Evolutionary conservation across 2,329 filamentous ascomycete genomes (phyloP).

Genomic region (Aspergillaceae sp.): DNA sequence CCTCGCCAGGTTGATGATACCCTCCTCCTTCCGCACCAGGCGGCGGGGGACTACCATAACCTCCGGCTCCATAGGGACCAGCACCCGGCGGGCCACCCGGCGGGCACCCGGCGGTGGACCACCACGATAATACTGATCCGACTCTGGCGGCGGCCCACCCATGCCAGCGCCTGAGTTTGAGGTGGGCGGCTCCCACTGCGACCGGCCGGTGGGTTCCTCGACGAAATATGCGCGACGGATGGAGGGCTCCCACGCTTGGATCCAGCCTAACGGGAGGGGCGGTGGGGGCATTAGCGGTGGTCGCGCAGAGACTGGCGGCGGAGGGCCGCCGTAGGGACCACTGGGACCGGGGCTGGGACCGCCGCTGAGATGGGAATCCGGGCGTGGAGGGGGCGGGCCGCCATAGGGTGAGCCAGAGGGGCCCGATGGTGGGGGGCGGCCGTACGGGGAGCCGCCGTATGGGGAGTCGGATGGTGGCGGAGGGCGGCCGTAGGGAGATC

Average conservation of each 20-base stretch:
- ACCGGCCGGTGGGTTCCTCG: slow-evolving; percentile 52
- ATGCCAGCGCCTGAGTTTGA: slow-evolving; percentile 18
- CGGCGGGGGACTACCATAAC: slow-evolving; percentile 7
- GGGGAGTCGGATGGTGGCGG: slow-evolving; percentile 1
- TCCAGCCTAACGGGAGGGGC: slow-evolving; percentile 52
- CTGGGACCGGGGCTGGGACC: not conserved
- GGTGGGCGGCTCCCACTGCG: slow-evolving; percentile 55
- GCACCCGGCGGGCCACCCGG: slow-evolving; percentile 12
- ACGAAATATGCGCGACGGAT: slow-evolving; percentile 58
- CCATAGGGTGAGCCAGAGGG: not conserved
- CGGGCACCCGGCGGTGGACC: slow-evolving; percentile 14
- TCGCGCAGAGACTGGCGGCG: slow-evolving; percentile 11
- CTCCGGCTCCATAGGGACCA: slow-evolving; percentile 2
- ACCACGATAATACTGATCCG: slow-evolving; percentile 13
- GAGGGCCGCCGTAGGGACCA: slow-evolving; percentile 1
- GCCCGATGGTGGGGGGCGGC: not conserved
- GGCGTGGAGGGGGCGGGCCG: too few relatives aligned
- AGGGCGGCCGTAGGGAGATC: slow-evolving; percentile 1
- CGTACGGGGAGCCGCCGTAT: slow-evolving; percentile 4
- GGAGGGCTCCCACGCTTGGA: slow-evolving; percentile 53
- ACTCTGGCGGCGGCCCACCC: slow-evolving; percentile 14
- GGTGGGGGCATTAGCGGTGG: slow-evolving; percentile 39
- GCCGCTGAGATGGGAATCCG: not conserved
- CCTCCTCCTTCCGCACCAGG: slow-evolving; percentile 3
- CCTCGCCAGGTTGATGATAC: slow-evolving; percentile 12